phyloP scores from a whole-genome alignment of 208 protist species.

The Leptomonas seymouri region DNA sequence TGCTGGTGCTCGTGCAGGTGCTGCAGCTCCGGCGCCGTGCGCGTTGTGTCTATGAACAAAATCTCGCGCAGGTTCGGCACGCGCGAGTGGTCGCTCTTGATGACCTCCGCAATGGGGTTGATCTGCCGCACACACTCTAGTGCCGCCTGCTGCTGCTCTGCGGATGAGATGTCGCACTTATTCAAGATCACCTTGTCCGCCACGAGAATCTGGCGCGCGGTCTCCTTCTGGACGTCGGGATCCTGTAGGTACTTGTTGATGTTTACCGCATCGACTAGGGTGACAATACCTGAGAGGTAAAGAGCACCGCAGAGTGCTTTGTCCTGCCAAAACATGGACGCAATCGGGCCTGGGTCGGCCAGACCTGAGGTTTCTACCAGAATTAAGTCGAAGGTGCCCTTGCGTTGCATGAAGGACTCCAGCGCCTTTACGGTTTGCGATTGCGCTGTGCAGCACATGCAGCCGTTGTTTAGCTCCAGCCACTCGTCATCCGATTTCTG shows the following conservation, averaged over 20 bases:
- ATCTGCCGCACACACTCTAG: constrained; percentile 45
- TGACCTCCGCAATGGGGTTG: constrained; percentile 73
- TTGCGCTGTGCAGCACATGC: constrained; percentile 95
- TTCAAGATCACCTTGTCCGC: constrained; percentile 96
- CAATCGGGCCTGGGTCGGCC: constrained; percentile 93
- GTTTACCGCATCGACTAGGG: constrained; percentile 89
- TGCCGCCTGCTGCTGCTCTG: constrained; percentile 54
- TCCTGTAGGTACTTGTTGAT: constrained; percentile 81
- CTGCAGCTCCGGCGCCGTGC: constrained; percentile 40
- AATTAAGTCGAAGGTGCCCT: constrained; percentile 91
- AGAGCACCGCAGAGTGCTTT: constrained; percentile 72
- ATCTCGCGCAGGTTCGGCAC: constrained; percentile 69
- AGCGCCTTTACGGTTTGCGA: constrained; percentile 85
- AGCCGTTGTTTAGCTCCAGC: constrained; percentile 96
- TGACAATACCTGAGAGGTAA: constrained; percentile 91
- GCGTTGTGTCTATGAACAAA: constrained; percentile 85
- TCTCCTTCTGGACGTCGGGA: constrained; percentile 65
- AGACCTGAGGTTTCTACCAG: constrained; percentile 91
- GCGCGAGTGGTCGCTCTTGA: constrained; percentile 55
- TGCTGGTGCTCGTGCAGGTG: constrained; percentile 63
- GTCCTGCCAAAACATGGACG: constrained; percentile 96
- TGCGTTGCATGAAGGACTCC: constrained; percentile 81
- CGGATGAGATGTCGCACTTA: constrained; percentile 91
- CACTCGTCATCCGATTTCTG: constrained; percentile 95
- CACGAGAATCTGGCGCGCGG: constrained; percentile 90